Base-by-base conservation (phyloP, 2,329 filamentous ascomycete species). In the Beauveria australis region DNA sequence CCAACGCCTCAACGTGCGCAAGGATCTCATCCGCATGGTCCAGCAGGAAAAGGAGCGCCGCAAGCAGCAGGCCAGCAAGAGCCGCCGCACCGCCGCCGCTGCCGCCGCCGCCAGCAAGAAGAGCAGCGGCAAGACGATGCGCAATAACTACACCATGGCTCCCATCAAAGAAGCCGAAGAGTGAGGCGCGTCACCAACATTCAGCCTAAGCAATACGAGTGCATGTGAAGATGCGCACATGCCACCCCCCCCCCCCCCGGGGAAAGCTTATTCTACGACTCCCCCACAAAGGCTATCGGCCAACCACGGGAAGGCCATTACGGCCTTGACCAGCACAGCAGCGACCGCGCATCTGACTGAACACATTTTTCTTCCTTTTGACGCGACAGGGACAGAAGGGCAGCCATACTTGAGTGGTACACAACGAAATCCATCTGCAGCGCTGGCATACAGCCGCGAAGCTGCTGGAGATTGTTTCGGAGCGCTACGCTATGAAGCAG, bases 31-130 rank as follows among this genome's bases (percentile, higher is more conserved):
- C 64, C 76, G 78, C 64, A 75, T 79, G 65, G 67, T 83, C 53
- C 70, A 80, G 64, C 70, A 68, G 65, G 82, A 84, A 75, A 83
- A 83, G 79, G 81, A 84, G 73, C 74, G 76, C 59, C 75, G 81
- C 44, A 76, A 77, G 63, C 74, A 77, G 63, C 74, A 76, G 64
- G 68, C 69, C 19, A 72, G 75, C 40, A 74, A 74, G 67, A 71
- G 73, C 63, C 67, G 67, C 56, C 69, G 71, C 62, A 70, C 71
- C 63, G 70, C 71, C 53, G 71, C 72, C 64, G 70, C 71, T 61
- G 70, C 71, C 63, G 70, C 71, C 53, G 71, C 72, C 64, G 70
- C 71, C 53, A 69, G 71, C 64, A 74, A 75, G 70, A 84, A 82
- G 75, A 81, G 41, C 53, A 73, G 33, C 49, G 75, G 73, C 75